Evolutionary conservation across 2,329 filamentous ascomycete genomes (phyloP).

Genomic region (Fusarium xylarioides): DNA sequence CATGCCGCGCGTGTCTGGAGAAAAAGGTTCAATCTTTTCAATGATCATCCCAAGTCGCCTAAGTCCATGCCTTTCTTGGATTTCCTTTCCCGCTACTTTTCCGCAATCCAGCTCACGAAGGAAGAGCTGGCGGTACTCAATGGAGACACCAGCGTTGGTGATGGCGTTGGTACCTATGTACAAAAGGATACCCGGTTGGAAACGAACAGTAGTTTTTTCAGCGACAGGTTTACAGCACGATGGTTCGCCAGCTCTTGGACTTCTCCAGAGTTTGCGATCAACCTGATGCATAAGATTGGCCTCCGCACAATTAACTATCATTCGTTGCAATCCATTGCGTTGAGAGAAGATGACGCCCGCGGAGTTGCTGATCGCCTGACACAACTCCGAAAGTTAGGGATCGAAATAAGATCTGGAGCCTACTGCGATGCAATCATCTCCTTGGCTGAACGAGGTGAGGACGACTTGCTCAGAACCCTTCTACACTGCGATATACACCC

Average conservation of each 20-base stretch:
- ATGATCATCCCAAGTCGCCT: constrained; percentile 54
- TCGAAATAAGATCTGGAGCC: constrained; percentile 68
- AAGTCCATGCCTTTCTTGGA: constrained; percentile 58
- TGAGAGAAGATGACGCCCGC: constrained; percentile 66
- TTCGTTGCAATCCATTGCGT: constrained; percentile 79
- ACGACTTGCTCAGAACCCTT: constrained; percentile 56
- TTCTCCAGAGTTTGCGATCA: constrained; percentile 75
- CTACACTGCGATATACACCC: constrained; percentile 63
- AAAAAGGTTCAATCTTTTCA: constrained; percentile 49
- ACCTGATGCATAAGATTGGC: constrained; percentile 74
- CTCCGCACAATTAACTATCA: constrained; percentile 77
- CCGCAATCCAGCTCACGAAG: constrained; percentile 48
- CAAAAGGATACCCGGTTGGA: neutral
- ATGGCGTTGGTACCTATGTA: neutral
- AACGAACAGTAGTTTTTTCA: constrained; percentile 36
- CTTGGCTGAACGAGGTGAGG: constrained; percentile 68
- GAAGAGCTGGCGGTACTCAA: constrained; percentile 48
- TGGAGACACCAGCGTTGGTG: neutral
- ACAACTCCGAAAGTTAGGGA: constrained; percentile 68
- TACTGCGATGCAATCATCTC: constrained; percentile 73
- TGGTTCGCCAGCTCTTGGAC: constrained; percentile 81
- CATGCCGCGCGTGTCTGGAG: constrained; percentile 60
- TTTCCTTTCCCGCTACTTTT: constrained; percentile 58
- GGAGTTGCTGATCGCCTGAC: constrained; percentile 68
- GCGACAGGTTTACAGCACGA: constrained; percentile 73